Conservation (phyloP, 192 early-diverging fungal genomes). For the Entomortierella beljakovae region DNA sequence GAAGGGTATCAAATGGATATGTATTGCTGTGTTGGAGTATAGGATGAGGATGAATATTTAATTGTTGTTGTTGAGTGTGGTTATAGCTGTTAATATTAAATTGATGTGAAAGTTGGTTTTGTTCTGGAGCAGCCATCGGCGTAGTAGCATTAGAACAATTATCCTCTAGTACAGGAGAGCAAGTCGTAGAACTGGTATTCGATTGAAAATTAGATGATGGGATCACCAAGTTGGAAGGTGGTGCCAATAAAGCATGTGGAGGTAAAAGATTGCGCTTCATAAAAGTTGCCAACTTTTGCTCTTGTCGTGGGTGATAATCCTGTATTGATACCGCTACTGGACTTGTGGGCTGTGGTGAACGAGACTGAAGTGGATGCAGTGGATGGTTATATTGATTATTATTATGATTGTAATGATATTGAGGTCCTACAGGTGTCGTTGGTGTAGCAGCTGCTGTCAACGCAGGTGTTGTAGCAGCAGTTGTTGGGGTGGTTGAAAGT, state of each 20-base stretch:
- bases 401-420: neutral
- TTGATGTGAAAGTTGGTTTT: neutral
- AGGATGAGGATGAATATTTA: neutral
- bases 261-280: conserved; percentile 53
- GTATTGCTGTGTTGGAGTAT: conserved; percentile 3
- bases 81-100: conserved; percentile 5
- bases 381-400: neutral
- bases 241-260: conserved; percentile 33
- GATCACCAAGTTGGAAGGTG: conserved; percentile 10
- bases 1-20: conserved; percentile 6
- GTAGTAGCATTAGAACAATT: conserved; percentile 16
- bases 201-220: too few relatives aligned
- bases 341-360: conserved; percentile 37
- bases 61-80: neutral
- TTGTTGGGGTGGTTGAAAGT: conserved; percentile 46
- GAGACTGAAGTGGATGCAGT: neutral
- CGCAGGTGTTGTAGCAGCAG: conserved; percentile 32
- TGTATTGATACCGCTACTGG: conserved; percentile 50
- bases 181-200: conserved; percentile 15
- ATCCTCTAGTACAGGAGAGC: conserved; percentile 20
- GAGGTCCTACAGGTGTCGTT: conserved; percentile 26
- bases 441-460: conserved; percentile 40
- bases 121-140: neutral
- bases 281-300: conserved; percentile 50
- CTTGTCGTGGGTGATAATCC: conserved; percentile 46